These are phyloP conservation scores for Asterella californica DNA, from an alignment of 225 moss, liverwort and hornwort species.

Conservation along the genomic window DNA sequence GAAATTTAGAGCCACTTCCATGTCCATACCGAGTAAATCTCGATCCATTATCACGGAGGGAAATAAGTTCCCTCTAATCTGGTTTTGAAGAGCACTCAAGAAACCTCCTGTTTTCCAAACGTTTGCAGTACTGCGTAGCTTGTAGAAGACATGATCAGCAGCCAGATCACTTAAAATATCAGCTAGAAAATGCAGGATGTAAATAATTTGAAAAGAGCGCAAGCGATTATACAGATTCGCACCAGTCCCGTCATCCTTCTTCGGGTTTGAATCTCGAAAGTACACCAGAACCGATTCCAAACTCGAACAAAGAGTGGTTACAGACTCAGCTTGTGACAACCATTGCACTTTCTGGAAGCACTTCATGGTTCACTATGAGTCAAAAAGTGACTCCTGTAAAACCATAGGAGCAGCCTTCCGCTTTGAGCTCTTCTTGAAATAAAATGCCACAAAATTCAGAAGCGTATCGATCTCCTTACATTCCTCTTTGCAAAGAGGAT, in stretches of 20 bases:
- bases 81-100: not conserved
- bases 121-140: not conserved
- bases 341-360: not conserved
- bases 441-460: not conserved
- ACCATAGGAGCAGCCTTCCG: not conserved
- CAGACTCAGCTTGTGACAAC: not conserved
- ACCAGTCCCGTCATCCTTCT: no score
- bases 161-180: not conserved
- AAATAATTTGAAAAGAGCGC: no score
- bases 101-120: not conserved
- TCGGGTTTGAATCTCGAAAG: no score
- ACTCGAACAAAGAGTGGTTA: not conserved
- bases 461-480: not conserved
- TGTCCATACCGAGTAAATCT: not conserved
- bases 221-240: no score
- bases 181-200: not conserved
- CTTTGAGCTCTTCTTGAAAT: not conserved
- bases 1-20: not conserved
- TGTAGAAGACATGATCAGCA: not conserved
- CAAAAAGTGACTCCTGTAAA: not conserved
- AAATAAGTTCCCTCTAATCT: not conserved
- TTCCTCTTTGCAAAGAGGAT: no score
- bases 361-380: not conserved
- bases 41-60: not conserved
- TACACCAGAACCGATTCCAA: no score